Base-by-base conservation (phyloP, 768 basidiomycete genomes). In the Leccinum sublutescens region DNA sequence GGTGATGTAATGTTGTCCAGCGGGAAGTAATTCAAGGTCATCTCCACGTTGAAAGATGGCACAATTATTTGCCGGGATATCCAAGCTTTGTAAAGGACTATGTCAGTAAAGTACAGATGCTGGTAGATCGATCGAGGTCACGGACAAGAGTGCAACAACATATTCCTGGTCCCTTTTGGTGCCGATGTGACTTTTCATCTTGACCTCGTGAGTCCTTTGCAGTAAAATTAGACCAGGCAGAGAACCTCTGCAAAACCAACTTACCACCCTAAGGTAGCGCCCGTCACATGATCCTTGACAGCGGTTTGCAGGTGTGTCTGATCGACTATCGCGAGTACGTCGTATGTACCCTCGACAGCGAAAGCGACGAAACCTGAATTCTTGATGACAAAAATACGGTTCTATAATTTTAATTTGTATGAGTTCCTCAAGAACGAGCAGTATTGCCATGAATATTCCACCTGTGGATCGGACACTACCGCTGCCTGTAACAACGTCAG, bases 11-110 rank as follows among this genome's bases (percentile, higher is more conserved):
- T 89, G 89, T 68, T 93, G 91, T 2, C 91, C 91, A 43, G 91
- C 91, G 51, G 86, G 81, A 23, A 93, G 80, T 4, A 91, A 78
- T 65, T 89, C 85, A 27, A 93, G 79, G 50, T 92, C 89, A 64
- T 93, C 88, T 15, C 88, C 90, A 15, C 84, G 80, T 71, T 93
- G 92, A 51, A 93, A 78, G 58, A 93, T 89, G 38, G 90, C 92
- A 67, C 91, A 93, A 69, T 93, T 93, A 66, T 84, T 92, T 27
- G 91, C 91, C 7, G 91, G 91, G 51, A 92, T 90, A 63, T 91
- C 86, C 69, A 92, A 74, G 76, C 88, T 91, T 58, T 15, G 36
- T 47, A 50, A n/a, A 57, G 29, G 2, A 33, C 14, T 4, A 17
- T 48, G 40, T 66, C 25, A 63, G 43, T 49, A n/a, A 43, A 34